A percentile compares a stretch with the other conserved stretches of the same genome.
Evolutionary conservation across 2,329 filamentous ascomycete species (phyloP).

Genomic region (Ascocoryne sarcoides): DNA sequence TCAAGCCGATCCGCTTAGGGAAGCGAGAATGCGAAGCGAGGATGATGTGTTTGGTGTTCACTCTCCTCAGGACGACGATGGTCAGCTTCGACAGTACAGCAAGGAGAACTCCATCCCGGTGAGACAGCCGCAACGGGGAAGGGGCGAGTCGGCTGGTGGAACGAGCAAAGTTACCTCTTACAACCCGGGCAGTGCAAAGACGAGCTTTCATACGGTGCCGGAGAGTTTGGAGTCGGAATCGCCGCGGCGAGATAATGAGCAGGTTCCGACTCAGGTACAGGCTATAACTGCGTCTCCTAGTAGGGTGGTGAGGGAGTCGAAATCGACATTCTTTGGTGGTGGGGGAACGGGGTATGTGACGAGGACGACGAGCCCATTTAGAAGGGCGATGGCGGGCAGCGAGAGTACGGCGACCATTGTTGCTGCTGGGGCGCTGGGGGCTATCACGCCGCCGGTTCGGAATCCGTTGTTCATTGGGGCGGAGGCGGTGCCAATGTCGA

Average conservation of each 20-base stretch:
- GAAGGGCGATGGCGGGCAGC: conserved; percentile 35
- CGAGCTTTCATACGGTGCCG: conserved; percentile 15
- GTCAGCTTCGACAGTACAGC: no score
- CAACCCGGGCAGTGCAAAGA: conserved; percentile 10
- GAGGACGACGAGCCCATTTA: conserved; percentile 46
- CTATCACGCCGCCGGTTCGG: neutral
- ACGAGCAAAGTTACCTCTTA: conserved; percentile 4
- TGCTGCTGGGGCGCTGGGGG: conserved; percentile 1
- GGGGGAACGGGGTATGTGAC: conserved; percentile 40
- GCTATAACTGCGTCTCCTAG: conserved; percentile 12
- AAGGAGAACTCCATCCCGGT: conserved; percentile 13
- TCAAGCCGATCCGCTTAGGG: conserved; percentile 12
- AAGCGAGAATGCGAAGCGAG: conserved; percentile 9
- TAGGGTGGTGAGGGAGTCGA: conserved; percentile 32
- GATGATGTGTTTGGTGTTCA: conserved; percentile 18
- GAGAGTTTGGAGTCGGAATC: conserved; percentile 1
- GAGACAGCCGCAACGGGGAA: neutral
- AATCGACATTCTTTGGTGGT: conserved; percentile 44
- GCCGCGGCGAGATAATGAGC: neutral
- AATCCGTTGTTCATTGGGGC: conserved; percentile 10
- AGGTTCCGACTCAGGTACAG: conserved; percentile 22
- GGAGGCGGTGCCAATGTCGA: neutral
- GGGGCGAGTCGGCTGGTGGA: neutral
- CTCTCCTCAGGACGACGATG: no score
- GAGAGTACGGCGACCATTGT: conserved; percentile 9